Evolutionary conservation across 441 rosid species (phyloP).

Genomic region (Erodium texanum): DNA sequence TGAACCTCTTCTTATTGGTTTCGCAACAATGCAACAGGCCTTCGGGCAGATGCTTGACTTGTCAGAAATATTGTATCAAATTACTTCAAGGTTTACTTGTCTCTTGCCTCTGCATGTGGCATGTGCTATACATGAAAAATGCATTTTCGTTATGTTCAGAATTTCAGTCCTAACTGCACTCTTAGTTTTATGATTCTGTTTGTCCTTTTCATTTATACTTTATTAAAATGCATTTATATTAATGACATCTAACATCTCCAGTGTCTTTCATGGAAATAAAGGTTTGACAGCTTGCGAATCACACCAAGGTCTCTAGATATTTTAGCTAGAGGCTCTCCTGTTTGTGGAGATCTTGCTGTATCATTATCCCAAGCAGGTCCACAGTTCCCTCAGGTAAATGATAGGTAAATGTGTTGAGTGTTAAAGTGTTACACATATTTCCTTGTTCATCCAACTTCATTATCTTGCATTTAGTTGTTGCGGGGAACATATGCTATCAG

Average conservation of each 20-base stretch:
- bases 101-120: slow-evolving; percentile 14
- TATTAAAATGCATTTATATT: neutral
- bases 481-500: slow-evolving; percentile 81
- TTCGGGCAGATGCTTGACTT: slow-evolving; percentile 94
- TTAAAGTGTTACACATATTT: too few species aligned
- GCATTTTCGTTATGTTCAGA: neutral
- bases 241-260: slow-evolving; percentile 24
- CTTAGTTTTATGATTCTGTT: neutral
- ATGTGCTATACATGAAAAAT: slow-evolving; percentile 4
- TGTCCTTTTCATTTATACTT: neutral
- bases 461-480: too few species aligned
- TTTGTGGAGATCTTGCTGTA: slow-evolving; percentile 97
- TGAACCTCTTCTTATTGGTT: slow-evolving; percentile 95
- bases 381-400: slow-evolving; percentile 87
- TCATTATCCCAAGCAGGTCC: slow-evolving; percentile 95
- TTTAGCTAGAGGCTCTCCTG: slow-evolving; percentile 82
- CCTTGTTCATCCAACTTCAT: slow-evolving; percentile 11
- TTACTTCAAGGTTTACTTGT: slow-evolving; percentile 71
- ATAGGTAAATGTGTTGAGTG: slow-evolving; percentile 11
- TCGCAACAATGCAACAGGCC: slow-evolving; percentile 91
- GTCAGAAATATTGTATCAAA: slow-evolving; percentile 85
- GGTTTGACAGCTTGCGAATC: slow-evolving; percentile 94
- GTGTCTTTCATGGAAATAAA: slow-evolving; percentile 27
- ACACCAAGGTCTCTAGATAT: slow-evolving; percentile 94
- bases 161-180: neutral